Conservation (phyloP, 495 filamentous ascomycete species). For the Daldinia grandis region DNA sequence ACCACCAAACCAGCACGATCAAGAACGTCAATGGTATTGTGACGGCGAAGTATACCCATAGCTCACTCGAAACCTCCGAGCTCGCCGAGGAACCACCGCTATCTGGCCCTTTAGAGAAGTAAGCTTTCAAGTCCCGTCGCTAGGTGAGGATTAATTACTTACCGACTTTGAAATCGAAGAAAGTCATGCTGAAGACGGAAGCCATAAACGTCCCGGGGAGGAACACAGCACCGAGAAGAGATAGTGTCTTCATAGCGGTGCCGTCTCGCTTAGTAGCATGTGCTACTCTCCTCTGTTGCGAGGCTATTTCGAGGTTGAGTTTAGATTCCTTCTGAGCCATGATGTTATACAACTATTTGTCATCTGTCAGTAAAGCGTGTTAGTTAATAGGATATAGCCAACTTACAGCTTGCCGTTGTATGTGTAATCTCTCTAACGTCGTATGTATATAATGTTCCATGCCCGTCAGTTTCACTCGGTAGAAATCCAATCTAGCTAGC, state of each 20-base stretch:
- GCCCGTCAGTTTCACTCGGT: slow-evolving; percentile 61
- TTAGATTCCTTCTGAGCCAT: slow-evolving; percentile 66
- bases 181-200: slow-evolving; percentile 65
- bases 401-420: slow-evolving; percentile 63
- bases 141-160: slow-evolving; percentile 19
- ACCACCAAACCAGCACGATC: slow-evolving; percentile 57
- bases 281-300: slow-evolving; percentile 62
- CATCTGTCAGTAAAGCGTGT: slow-evolving; percentile 13
- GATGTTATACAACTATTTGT: slow-evolving; percentile 61
- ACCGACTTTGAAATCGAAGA: slow-evolving; percentile 61
- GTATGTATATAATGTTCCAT: slow-evolving; percentile 65
- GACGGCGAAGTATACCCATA: slow-evolving; percentile 66
- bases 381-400: not conserved
- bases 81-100: slow-evolving; percentile 18
- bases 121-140: slow-evolving; percentile 4
- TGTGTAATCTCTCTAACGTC: slow-evolving; percentile 60
- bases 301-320: slow-evolving; percentile 64
- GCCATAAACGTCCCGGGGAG: slow-evolving; percentile 63
- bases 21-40: slow-evolving; percentile 58
- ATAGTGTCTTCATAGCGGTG: slow-evolving; percentile 64
- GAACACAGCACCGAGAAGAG: slow-evolving; percentile 64
- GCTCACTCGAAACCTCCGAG: slow-evolving; percentile 48
- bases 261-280: slow-evolving; percentile 65
- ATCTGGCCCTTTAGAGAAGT: slow-evolving; percentile 14
- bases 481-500: slow-evolving; percentile 61